phyloP scores from a whole-genome alignment of 176 grass and related monocot species.

The Pontederia paniculata region DNA sequence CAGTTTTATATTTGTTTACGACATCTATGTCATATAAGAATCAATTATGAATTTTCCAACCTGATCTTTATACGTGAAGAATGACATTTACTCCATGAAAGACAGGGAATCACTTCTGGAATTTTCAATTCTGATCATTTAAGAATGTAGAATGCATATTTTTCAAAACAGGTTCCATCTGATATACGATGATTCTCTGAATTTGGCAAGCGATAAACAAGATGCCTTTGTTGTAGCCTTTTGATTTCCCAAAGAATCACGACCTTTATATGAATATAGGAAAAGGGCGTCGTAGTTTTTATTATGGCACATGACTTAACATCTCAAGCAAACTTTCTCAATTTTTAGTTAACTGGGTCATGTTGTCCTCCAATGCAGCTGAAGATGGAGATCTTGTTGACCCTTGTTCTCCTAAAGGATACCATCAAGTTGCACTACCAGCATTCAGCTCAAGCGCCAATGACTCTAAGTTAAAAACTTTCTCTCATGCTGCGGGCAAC shows the following conservation, averaged over 20 bases:
- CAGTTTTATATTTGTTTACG: too few relatives aligned
- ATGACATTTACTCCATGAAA: too few relatives aligned
- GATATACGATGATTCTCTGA: too few relatives aligned
- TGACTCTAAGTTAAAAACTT: slow-evolving; percentile 26
- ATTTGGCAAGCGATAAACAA: background rate
- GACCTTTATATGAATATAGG: background rate
- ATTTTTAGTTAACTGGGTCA: slow-evolving; percentile 2
- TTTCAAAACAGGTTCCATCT: too few relatives aligned
- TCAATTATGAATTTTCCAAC: too few relatives aligned
- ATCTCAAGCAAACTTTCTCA: background rate
- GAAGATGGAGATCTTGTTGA: slow-evolving; percentile 18
- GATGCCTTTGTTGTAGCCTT: background rate
- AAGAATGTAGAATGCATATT: too few relatives aligned
- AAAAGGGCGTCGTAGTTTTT: background rate
- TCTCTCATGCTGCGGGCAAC: slow-evolving; percentile 54
- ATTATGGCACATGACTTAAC: background rate
- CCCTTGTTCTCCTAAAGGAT: slow-evolving; percentile 76
- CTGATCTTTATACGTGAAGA: too few relatives aligned
- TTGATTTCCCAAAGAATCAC: background rate
- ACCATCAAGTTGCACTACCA: slow-evolving; percentile 31
- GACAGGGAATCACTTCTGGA: too few relatives aligned
- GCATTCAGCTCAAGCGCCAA: slow-evolving; percentile 5
- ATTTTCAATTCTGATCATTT: too few relatives aligned
- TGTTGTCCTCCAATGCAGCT: slow-evolving; percentile 15
- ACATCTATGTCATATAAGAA: too few relatives aligned